A percentile compares a stretch with the other conserved stretches of the same genome.
phyloP scores from a whole-genome alignment of 176 grass and related monocot genomes.

The Aegilops bicornis region DNA sequence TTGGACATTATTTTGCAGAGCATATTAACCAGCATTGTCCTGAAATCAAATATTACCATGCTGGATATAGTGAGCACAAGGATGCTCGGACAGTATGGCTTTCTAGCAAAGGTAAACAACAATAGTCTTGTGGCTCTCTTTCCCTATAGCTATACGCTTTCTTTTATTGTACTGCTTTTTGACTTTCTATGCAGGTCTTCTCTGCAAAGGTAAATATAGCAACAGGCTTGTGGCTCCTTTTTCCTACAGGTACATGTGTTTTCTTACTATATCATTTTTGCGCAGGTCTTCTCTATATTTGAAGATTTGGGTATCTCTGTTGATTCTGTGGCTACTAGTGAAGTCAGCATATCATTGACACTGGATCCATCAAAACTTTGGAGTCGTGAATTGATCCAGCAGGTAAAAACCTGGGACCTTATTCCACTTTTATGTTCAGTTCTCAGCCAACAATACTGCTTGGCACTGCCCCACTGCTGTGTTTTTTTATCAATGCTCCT shows the following conservation, averaged over 20 bases:
- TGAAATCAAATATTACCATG: constrained; percentile 99
- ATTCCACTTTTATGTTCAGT: neutral
- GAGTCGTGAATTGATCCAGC: constrained; percentile 90
- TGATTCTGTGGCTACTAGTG: constrained; percentile 93
- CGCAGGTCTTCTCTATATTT: constrained; percentile 97
- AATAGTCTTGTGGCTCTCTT: neutral
- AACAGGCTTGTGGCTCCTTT: neutral
- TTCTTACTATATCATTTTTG: neutral
- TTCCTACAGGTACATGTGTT: neutral
- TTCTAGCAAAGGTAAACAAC: constrained; percentile 81
- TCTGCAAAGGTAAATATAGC: constrained; percentile 21
- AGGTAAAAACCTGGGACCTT: constrained; percentile 44
- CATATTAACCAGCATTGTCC: constrained; percentile 87
- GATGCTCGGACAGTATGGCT: constrained; percentile 94
- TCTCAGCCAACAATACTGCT: neutral
- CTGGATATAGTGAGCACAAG: constrained; percentile 95
- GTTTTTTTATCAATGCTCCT: neutral
- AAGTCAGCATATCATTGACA: constrained; percentile 95
- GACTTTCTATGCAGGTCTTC: constrained; percentile 58
- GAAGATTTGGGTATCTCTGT: constrained; percentile 97
- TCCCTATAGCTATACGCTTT: neutral
- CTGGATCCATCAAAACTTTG: constrained; percentile 89
- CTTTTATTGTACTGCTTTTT: neutral
- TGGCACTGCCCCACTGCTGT: neutral
- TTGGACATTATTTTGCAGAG: constrained; percentile 48